phyloP scores from a whole-genome alignment of 441 rosid species.

The Eutrema salsugineum region DNA sequence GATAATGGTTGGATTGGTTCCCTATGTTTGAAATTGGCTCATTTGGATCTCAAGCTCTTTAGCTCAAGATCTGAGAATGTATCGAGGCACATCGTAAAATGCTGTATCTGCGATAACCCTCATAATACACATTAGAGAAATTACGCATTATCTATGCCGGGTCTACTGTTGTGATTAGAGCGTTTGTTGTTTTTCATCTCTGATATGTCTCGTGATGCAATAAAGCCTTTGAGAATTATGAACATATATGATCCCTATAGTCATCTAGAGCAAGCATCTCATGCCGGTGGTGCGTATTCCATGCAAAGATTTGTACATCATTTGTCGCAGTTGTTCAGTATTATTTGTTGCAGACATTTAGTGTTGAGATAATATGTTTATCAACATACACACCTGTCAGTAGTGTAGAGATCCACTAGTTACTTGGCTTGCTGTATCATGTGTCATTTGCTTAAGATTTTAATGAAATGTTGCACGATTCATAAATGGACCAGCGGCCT shows the following conservation, averaged over 20 bases:
- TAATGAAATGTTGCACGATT: conserved; percentile 15
- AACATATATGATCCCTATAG: background rate
- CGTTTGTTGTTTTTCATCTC: background rate
- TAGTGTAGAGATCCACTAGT: background rate
- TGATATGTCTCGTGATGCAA: conserved; percentile 7
- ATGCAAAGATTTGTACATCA: conserved; percentile 3
- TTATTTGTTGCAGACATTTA: background rate
- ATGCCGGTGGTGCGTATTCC: background rate
- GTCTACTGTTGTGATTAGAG: background rate
- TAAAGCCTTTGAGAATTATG: background rate
- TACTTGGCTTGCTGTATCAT: conserved; percentile 19
- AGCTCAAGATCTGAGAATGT: background rate
- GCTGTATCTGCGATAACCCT: conserved; percentile 2
- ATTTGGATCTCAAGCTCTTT: background rate
- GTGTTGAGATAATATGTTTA: background rate
- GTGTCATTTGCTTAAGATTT: conserved; percentile 12
- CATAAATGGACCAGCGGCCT: conserved; percentile 70
- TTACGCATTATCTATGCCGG: background rate
- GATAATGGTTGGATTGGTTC: conserved; percentile 3
- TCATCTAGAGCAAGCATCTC: background rate
- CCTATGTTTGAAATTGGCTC: background rate
- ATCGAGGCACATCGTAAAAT: conserved; percentile 1
- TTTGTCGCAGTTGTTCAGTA: background rate
- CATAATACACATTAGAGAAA: background rate
- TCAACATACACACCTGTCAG: background rate